Conservation (phyloP, 1,284 basidiomycete genomes). For the Porodaedalea pini region DNA sequence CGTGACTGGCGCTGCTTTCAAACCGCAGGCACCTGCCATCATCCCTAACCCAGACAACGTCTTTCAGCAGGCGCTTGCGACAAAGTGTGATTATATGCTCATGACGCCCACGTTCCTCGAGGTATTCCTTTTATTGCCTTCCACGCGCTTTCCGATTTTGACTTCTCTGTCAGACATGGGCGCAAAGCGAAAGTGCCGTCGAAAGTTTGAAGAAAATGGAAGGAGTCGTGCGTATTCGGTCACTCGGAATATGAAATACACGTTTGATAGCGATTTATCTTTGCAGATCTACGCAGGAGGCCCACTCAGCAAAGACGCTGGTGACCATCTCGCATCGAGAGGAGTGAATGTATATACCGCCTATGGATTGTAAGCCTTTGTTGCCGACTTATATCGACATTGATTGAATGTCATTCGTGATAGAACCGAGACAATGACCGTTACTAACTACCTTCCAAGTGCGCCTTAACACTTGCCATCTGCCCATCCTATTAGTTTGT, state of each 20-base stretch:
- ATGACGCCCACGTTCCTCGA: slow-evolving; percentile 18
- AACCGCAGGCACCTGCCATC: slow-evolving; percentile 15
- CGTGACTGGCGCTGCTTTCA: slow-evolving; percentile 11
- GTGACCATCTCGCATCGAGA: slow-evolving; percentile 26
- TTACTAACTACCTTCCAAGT: slow-evolving; percentile 11
- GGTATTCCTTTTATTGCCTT: neutral
- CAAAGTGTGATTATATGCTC: slow-evolving; percentile 9
- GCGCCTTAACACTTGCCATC: too few species aligned
- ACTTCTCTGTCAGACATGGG: slow-evolving; percentile 15
- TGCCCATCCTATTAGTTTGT: neutral
- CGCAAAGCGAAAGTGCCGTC: slow-evolving; percentile 1
- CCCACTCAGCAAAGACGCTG: slow-evolving; percentile 28
- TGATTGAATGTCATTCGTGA: too few species aligned
- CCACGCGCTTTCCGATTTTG: neutral
- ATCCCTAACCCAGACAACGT: slow-evolving; percentile 20
- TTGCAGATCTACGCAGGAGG: slow-evolving; percentile 31
- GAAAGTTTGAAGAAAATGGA: slow-evolving; percentile 5
- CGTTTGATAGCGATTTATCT: neutral
- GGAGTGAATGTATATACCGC: slow-evolving; percentile 23
- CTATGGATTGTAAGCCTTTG: slow-evolving; percentile 12
- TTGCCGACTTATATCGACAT: neutral
- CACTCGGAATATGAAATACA: neutral
- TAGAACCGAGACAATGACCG: slow-evolving; percentile 8
- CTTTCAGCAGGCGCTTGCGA: neutral
- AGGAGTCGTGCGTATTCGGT: slow-evolving; percentile 1